Evolutionary conservation across 495 filamentous ascomycete genomes (phyloP).

Genomic region (Pyrenula massariospora): DNA sequence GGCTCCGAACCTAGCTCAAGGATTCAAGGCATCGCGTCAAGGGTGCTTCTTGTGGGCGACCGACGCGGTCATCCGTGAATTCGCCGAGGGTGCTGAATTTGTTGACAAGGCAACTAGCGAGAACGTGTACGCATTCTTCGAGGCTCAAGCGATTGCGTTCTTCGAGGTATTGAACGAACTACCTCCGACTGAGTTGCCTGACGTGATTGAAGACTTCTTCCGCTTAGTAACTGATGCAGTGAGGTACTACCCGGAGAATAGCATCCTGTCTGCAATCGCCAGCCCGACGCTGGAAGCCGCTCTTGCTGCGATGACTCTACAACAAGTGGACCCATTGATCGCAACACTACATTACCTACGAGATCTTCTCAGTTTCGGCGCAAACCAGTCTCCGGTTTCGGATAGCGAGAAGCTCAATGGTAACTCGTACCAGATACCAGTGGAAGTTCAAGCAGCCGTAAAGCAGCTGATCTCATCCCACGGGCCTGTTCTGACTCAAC

Average conservation of each 20-base stretch:
- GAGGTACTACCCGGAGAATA: constrained; percentile 77
- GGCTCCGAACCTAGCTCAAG: constrained; percentile 73
- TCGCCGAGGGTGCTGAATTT: constrained; percentile 74
- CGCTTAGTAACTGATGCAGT: constrained; percentile 81
- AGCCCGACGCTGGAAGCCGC: constrained; percentile 77
- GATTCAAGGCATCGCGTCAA: constrained; percentile 77
- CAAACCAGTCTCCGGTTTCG: constrained; percentile 62
- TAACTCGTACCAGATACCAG: constrained; percentile 35
- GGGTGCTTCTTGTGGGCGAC: constrained; percentile 98
- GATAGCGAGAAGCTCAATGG: constrained; percentile 39
- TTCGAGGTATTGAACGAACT: constrained; percentile 80
- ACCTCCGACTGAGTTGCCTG: constrained; percentile 75
- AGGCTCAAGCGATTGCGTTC: constrained; percentile 80
- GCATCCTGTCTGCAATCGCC: constrained; percentile 66
- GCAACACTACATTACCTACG: constrained; percentile 89
- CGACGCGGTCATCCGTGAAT: constrained; percentile 87
- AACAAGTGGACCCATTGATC: constrained; percentile 82
- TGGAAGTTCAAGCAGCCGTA: constrained; percentile 57
- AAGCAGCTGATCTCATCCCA: constrained; percentile 56
- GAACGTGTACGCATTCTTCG: constrained; percentile 86
- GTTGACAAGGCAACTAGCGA: constrained; percentile 77
- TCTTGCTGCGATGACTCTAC: constrained; percentile 68
- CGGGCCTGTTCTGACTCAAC: constrained; percentile 71
- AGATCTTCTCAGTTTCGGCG: constrained; percentile 83
- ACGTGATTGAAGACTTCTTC: constrained; percentile 99